These are phyloP conservation scores for Rhodotorula sp. DNA, from an alignment of 1,284 basidiomycete genomes.

Conservation along the genomic window DNA sequence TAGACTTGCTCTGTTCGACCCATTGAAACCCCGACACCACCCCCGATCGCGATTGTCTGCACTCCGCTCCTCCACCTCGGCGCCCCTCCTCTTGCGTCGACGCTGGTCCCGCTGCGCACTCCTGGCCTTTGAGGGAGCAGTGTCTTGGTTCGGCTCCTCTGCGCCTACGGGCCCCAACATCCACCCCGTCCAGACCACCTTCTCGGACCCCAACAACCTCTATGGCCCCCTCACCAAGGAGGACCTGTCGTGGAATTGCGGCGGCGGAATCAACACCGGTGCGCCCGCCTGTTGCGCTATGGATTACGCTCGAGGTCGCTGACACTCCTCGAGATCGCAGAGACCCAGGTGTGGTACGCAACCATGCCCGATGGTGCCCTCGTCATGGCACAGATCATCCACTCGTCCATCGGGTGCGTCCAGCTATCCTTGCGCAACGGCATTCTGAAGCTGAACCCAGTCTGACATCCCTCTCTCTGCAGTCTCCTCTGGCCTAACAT, in stretches of 20 bases:
- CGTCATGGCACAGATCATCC: slow-evolving; percentile 89
- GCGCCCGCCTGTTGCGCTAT: slow-evolving; percentile 54
- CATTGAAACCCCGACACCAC: too few species aligned
- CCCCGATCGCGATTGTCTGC: too few species aligned
- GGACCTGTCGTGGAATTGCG: slow-evolving; percentile 82
- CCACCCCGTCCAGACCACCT: slow-evolving; percentile 34
- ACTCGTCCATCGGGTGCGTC: slow-evolving; percentile 88
- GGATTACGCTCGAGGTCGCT: too few species aligned
- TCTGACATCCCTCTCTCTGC: neutral
- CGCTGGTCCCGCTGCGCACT: neutral
- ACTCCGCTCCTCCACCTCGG: neutral
- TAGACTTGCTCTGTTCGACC: too few species aligned
- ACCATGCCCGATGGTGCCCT: slow-evolving; percentile 74
- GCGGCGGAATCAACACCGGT: slow-evolving; percentile 77
- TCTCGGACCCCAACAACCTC: slow-evolving; percentile 28
- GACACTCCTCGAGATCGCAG: neutral
- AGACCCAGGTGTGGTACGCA: slow-evolving; percentile 75
- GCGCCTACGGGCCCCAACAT: slow-evolving; percentile 33
- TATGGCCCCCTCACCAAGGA: slow-evolving; percentile 66
- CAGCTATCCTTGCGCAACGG: neutral
- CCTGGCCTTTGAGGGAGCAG: neutral
- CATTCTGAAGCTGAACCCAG: too few species aligned
- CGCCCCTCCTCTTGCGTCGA: neutral
- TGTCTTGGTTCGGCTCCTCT: slow-evolving; percentile 39
- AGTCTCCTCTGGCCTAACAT: slow-evolving; percentile 76